Conservation (phyloP, 805 yeast genomes). For the Teunomyces gatunensis region DNA sequence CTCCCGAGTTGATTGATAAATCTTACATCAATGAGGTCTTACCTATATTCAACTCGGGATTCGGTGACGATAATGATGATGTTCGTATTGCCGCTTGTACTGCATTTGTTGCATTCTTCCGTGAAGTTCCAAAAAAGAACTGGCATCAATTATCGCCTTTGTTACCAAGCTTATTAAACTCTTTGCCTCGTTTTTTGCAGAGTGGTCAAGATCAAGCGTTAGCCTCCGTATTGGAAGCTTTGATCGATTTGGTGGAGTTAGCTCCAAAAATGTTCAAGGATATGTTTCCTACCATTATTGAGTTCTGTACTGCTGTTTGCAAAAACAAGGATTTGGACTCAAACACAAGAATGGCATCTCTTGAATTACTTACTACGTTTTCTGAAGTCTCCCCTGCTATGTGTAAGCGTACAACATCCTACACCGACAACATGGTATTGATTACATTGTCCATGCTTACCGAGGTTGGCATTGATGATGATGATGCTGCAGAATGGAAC, state of each 20-base stretch:
- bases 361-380: constrained; percentile 86
- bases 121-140: constrained; percentile 68
- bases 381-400: constrained; percentile 91
- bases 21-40: constrained; percentile 54
- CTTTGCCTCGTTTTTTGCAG: constrained; percentile 79
- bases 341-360: constrained; percentile 75
- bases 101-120: constrained; percentile 89
- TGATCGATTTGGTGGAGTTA: constrained; percentile 85
- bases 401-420: constrained; percentile 80
- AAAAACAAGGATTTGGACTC: constrained; percentile 80
- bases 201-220: constrained; percentile 78
- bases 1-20: constrained; percentile 73
- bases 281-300: constrained; percentile 84
- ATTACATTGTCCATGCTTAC: constrained; percentile 82
- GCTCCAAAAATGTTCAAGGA: constrained; percentile 94
- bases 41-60: constrained; percentile 76
- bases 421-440: constrained; percentile 68
- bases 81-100: constrained; percentile 90
- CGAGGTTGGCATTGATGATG: constrained; percentile 86
- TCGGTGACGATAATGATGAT: constrained; percentile 72
- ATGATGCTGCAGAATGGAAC: constrained; percentile 86
- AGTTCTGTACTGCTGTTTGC: constrained; percentile 80
- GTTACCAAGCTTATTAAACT: constrained; percentile 79
- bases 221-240: constrained; percentile 81
- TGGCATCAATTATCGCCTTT: constrained; percentile 79